phyloP scores from a whole-genome alignment of 2,329 filamentous ascomycete species.

The Arthrinium phaeospermum region DNA sequence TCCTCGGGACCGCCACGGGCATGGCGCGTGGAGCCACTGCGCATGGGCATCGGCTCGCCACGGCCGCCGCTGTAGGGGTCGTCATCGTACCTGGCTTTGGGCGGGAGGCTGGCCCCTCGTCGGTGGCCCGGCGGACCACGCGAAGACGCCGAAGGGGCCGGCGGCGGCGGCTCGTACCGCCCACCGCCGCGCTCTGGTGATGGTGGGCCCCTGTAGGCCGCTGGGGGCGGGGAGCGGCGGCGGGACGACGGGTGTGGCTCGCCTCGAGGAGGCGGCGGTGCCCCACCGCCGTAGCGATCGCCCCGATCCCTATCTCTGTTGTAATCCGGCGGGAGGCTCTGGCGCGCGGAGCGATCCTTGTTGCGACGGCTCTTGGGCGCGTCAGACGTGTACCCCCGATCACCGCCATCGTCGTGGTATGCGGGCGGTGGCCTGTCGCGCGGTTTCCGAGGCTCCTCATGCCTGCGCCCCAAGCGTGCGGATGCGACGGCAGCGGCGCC shows the following conservation, averaged over 20 bases:
- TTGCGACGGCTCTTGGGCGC: slow-evolving; percentile 18
- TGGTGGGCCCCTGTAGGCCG: background rate
- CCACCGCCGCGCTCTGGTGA: background rate
- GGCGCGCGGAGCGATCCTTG: slow-evolving; percentile 5
- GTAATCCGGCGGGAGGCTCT: slow-evolving; percentile 4
- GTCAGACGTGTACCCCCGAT: slow-evolving; percentile 9
- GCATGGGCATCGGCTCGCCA: background rate
- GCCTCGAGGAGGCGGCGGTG: background rate
- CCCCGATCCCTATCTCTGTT: background rate
- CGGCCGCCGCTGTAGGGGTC: background rate
- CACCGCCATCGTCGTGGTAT: background rate
- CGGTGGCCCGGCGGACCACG: background rate
- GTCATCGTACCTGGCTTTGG: background rate
- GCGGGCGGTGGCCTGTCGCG: background rate
- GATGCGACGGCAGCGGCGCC: background rate
- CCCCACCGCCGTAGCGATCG: background rate
- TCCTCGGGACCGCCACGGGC: background rate
- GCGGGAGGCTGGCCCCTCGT: background rate
- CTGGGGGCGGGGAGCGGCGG: background rate
- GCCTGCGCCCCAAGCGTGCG: background rate
- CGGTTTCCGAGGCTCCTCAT: background rate
- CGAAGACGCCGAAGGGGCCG: background rate
- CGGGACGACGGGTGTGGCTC: background rate
- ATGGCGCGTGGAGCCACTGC: background rate
- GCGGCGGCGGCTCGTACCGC: background rate